These are phyloP conservation scores for Ottelia alismoides DNA, from an alignment of 106 monocot genomes.

Conservation along the genomic window DNA sequence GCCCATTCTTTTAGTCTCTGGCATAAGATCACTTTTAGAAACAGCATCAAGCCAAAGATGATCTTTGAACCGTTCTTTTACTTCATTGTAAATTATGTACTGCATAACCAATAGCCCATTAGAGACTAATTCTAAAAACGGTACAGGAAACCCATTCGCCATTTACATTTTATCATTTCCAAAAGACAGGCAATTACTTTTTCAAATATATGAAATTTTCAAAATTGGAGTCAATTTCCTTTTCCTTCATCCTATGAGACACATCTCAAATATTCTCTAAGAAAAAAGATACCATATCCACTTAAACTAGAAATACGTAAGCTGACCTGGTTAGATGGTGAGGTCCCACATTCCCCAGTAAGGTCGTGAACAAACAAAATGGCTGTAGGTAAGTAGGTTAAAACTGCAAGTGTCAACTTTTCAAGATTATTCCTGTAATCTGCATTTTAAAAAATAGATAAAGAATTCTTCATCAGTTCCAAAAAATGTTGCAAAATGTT, in stretches of 20 bases:
- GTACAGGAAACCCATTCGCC: background rate
- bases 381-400: conserved; percentile 84
- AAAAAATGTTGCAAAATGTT: too few species aligned
- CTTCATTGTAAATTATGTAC: conserved; percentile 72
- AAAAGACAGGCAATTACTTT: too few species aligned
- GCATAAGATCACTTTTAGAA: conserved; percentile 80
- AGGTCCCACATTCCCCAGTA: conserved; percentile 90
- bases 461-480: too few species aligned
- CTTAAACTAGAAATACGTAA: background rate
- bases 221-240: background rate
- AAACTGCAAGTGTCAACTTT: conserved; percentile 80
- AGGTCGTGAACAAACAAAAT: conserved; percentile 92
- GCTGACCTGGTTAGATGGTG: conserved; percentile 75
- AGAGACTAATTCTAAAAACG: background rate
- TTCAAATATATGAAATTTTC: background rate
- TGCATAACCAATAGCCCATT: conserved; percentile 14
- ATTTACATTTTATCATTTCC: background rate
- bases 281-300: too few species aligned
- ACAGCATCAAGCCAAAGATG: conserved; percentile 90
- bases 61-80: conserved; percentile 61
- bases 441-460: conserved; percentile 12
- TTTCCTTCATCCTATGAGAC: background rate
- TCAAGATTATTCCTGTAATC: conserved; percentile 96
- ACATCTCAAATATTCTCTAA: too few species aligned
- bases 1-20: conserved; percentile 6